These are phyloP conservation scores for Emmonsiellopsis sp. DNA, from an alignment of 2,329 filamentous ascomycete species.

Conservation along the genomic window DNA sequence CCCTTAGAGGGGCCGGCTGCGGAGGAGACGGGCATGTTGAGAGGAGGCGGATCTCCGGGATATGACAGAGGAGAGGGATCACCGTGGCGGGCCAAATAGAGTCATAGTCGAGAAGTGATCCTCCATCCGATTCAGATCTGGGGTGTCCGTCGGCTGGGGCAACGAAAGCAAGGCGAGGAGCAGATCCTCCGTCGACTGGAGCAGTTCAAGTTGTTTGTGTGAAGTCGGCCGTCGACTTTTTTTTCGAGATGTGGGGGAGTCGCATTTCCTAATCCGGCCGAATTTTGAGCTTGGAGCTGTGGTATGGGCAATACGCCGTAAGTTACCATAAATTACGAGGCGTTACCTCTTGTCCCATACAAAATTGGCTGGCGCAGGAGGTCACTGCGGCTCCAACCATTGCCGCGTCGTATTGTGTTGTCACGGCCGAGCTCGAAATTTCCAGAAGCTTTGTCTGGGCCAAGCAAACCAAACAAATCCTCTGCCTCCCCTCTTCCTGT, in stretches of 20 bases:
- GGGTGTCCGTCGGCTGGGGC: neutral
- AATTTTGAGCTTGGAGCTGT: neutral
- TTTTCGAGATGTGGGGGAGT: slow-evolving; percentile 5
- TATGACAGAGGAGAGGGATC: slow-evolving; percentile 16
- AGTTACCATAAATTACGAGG: neutral
- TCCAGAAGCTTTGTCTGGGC: slow-evolving; percentile 28
- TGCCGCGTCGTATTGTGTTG: neutral
- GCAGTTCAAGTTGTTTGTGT: neutral
- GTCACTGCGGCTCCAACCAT: slow-evolving; percentile 3
- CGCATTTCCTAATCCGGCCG: slow-evolving; percentile 1
- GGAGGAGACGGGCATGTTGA: slow-evolving; percentile 17
- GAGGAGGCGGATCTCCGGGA: neutral
- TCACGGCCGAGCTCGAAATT: slow-evolving; percentile 29
- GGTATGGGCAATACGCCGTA: neutral
- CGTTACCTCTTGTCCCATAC: slow-evolving; percentile 1
- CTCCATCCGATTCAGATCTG: slow-evolving; percentile 1
- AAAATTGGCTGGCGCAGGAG: slow-evolving; percentile 5
- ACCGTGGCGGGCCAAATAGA: slow-evolving; percentile 21
- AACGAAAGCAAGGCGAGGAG: neutral
- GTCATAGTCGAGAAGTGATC: slow-evolving; percentile 23
- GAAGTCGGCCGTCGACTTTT: neutral
- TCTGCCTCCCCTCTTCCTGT: neutral
- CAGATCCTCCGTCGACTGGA: neutral
- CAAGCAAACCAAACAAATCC: neutral
- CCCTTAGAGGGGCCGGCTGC: slow-evolving; percentile 19